Base-by-base conservation (phyloP, 2,329 filamentous ascomycete genomes). In the Leptosphaerulina australis region DNA sequence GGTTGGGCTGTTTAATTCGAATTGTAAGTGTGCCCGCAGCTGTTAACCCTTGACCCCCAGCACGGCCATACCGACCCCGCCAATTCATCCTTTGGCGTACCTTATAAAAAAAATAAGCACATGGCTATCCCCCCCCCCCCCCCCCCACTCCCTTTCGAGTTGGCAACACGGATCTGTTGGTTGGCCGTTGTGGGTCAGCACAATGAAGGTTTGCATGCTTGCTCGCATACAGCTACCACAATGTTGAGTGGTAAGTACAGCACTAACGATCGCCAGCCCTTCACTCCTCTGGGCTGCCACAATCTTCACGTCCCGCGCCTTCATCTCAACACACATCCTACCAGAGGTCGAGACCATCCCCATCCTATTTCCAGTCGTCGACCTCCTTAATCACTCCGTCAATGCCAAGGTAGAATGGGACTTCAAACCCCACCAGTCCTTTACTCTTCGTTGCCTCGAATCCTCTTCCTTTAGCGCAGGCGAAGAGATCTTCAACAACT, bases 401-500 rank as follows among this genome's bases (percentile, higher is more conserved):
- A 65, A 72, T 4, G 74, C 78, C 2, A 76, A 74, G 45, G 78
- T 80, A 1, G 71, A 76, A 26, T 82, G 80, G 80, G 66, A 74
- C 29, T 68, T 70, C 47, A 44, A 59, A 28, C 57, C 62, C 6
- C 44, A 56, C 12, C 26, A 60, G 3, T 60, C 63, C 0, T 79
- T 79, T 51, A 67, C 67, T 8, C 62, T 81, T 17, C 68, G 67
- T 7, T 54, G 74, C 20, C 64, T 70, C 3, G 67, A 76, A 7
- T 64, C 65, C 7, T 66, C 75, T 4, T 47, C 49, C 0, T 56
- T 76, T 2, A 29, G 58, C 3, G 53, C 65, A 4, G 77, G 75
- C 3, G 66, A 70, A 3, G 74, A 81, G 53, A 63, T 82, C 2
- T 78, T 72, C 66, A 82, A 82, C 61, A 82, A 82, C 57, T 82